A percentile compares a stretch with the other conserved stretches of the same genome.
Conservation (phyloP, 2,329 filamentous ascomycete genomes). For the Phaeomoniella chlamydospora region DNA sequence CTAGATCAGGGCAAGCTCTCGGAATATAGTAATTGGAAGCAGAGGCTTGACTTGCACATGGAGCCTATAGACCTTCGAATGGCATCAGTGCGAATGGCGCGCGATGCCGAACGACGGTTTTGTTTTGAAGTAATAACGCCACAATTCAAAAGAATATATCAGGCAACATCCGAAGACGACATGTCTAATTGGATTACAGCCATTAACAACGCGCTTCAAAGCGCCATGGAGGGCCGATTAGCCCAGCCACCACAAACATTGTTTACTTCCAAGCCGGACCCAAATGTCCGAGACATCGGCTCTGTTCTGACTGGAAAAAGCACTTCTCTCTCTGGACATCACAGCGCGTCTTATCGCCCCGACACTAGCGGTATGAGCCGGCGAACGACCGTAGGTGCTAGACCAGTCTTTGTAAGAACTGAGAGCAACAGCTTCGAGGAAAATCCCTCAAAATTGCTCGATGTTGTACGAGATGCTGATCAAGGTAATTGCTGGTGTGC, state of each 20-base stretch:
- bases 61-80: slow-evolving; percentile 94
- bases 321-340: slow-evolving; percentile 43
- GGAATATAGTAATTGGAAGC: slow-evolving; percentile 99
- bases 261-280: slow-evolving; percentile 36
- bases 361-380: slow-evolving; percentile 51
- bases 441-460: slow-evolving; percentile 70
- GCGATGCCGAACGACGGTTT: slow-evolving; percentile 86
- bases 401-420: slow-evolving; percentile 56
- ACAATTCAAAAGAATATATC: slow-evolving; percentile 88
- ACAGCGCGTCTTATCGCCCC: slow-evolving; percentile 27
- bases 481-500: slow-evolving; percentile 89
- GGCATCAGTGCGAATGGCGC: slow-evolving; percentile 89
- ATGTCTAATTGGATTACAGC: slow-evolving; percentile 94
- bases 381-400: slow-evolving; percentile 81
- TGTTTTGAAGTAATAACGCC: slow-evolving; percentile 98
- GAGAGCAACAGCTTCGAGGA: slow-evolving; percentile 64
- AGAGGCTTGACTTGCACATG: slow-evolving; percentile 91
- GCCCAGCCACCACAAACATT: slow-evolving; percentile 30
- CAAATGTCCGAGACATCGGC: slow-evolving; percentile 71
- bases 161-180: slow-evolving; percentile 94
- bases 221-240: slow-evolving; percentile 74
- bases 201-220: slow-evolving; percentile 89
- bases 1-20: slow-evolving; percentile 92
- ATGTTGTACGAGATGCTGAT: slow-evolving; percentile 76
- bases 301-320: slow-evolving; percentile 89